phyloP scores from a whole-genome alignment of 208 protist species.

The Trypanosoma scelopori region DNA sequence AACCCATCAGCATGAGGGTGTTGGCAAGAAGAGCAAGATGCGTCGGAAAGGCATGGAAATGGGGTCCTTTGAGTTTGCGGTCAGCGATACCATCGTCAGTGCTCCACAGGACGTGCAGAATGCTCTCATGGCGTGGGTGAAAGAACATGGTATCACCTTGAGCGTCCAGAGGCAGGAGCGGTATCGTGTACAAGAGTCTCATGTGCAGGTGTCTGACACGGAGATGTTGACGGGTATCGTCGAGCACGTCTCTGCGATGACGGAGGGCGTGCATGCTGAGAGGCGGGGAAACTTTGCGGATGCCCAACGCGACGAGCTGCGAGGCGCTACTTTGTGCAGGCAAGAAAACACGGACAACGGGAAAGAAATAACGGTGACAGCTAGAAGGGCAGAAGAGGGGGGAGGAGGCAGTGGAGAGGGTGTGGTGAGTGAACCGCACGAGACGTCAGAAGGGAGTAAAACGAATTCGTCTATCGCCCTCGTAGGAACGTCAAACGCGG shows the following conservation, averaged over 20 bases:
- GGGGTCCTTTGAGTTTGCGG: background rate
- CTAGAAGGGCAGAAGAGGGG: background rate
- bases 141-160: conserved; percentile 12
- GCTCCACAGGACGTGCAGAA: conserved; percentile 7
- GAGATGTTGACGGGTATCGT: background rate
- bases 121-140: conserved; percentile 13
- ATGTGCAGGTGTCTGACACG: background rate
- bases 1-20: background rate
- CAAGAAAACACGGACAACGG: background rate
- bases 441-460: too few species aligned
- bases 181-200: background rate
- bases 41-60: background rate
- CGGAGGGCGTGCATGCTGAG: background rate
- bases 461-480: too few species aligned
- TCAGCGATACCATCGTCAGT: conserved; percentile 1
- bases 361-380: background rate
- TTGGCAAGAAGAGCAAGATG: background rate
- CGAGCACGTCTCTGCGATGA: background rate
- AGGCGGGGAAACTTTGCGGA: conserved; percentile 3
- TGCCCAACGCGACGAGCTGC: background rate
- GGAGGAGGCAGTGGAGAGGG: too few species aligned
- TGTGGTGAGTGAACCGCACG: too few species aligned
- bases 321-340: background rate
- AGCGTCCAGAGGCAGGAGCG: background rate
- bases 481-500: too few species aligned